Conservation (phyloP, 495 filamentous ascomycete genomes). For the Penicillium argentinense region DNA sequence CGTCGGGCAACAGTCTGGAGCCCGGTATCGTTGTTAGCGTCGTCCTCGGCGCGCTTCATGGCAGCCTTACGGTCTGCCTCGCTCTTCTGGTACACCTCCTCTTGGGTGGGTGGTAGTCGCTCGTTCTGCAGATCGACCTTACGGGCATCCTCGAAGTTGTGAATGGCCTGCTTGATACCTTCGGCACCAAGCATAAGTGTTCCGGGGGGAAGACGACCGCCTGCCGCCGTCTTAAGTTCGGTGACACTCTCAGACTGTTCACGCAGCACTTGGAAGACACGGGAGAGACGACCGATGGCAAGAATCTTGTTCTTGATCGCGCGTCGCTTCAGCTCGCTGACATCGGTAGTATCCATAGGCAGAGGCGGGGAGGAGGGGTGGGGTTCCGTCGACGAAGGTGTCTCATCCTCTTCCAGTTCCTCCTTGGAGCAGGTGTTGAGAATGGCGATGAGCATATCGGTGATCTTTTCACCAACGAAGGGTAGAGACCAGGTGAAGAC, state of each 20-base stretch:
- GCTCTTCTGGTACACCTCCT: constrained; percentile 79
- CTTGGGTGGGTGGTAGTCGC: constrained; percentile 84
- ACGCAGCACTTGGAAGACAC: constrained; percentile 96
- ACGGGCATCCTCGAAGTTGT: constrained; percentile 93
- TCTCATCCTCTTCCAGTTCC: constrained; percentile 86
- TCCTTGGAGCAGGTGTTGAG: constrained; percentile 98
- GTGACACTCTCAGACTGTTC: constrained; percentile 97
- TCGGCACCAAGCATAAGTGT: constrained; percentile 98
- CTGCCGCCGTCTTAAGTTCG: constrained; percentile 94
- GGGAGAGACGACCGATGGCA: constrained; percentile 92
- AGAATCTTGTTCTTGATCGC: constrained; percentile 99
- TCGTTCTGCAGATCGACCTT: constrained; percentile 99
- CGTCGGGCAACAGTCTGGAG: constrained; percentile 81
- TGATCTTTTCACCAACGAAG: constrained; percentile 99
- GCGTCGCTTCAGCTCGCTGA: constrained; percentile 85
- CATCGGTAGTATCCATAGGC: constrained; percentile 71
- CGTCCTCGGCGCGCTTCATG: constrained; percentile 75
- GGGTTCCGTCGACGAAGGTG: constrained; percentile 46
- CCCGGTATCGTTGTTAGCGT: constrained; percentile 88
- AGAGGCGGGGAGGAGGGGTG: constrained; percentile 72
- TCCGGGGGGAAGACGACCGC: constrained; percentile 88
- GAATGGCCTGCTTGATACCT: constrained; percentile 99
- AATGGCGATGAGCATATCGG: constrained; percentile 98
- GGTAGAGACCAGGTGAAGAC: constrained; percentile 99
- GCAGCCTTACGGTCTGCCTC: constrained; percentile 79